Evolutionary conservation across 495 filamentous ascomycete genomes (phyloP).

Genomic region (Talaromyces trachyspermus): DNA sequence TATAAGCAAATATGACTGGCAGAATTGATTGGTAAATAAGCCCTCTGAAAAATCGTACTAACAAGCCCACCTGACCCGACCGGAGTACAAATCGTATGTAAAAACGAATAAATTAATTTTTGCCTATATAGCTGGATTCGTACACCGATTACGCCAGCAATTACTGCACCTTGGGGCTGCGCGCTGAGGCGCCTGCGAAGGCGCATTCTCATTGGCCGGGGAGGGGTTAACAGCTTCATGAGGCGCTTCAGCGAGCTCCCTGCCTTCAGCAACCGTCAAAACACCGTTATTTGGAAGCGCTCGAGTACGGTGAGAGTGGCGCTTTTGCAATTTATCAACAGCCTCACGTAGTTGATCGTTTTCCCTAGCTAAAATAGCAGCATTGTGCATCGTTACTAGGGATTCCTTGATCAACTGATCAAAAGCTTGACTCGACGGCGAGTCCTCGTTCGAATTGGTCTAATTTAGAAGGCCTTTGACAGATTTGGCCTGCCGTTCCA

Average conservation of each 20-base stretch:
- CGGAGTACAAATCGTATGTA: background rate
- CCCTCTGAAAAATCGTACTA: too few relatives aligned
- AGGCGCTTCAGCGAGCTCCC: background rate
- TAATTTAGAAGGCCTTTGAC: background rate
- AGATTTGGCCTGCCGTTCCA: background rate
- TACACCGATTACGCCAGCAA: background rate
- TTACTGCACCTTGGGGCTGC: background rate
- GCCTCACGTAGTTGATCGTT: background rate
- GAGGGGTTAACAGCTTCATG: background rate
- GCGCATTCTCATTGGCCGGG: background rate
- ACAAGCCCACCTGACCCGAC: too few relatives aligned
- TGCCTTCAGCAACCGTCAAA: conserved; percentile 1
- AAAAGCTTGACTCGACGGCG: background rate
- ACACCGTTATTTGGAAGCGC: background rate
- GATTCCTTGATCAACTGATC: background rate
- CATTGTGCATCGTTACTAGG: background rate
- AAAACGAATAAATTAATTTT: background rate
- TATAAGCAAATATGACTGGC: too few relatives aligned
- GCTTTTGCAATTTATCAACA: background rate
- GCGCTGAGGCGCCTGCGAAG: background rate
- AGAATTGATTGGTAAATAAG: too few relatives aligned
- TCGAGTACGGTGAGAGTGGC: background rate
- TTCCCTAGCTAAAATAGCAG: background rate
- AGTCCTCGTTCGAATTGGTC: background rate
- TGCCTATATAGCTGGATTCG: background rate